A percentile compares a stretch with the other conserved stretches of the same genome.
phyloP scores from a whole-genome alignment of 257 asterid genomes.

The Nicotiana attenuata region DNA sequence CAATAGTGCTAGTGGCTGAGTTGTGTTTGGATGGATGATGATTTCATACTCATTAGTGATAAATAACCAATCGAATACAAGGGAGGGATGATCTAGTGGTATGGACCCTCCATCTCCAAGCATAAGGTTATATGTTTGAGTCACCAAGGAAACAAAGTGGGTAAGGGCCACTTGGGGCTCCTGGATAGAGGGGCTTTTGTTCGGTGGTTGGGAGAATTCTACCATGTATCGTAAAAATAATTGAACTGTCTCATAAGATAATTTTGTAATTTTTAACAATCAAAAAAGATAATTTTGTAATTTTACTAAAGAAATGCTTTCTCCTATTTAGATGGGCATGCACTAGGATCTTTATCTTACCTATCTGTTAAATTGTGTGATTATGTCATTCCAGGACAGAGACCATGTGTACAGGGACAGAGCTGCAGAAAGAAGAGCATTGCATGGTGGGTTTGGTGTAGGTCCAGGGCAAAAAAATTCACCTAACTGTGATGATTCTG shows the following conservation, averaged over 20 bases:
- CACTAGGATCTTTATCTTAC: not conserved
- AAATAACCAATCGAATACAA: not conserved
- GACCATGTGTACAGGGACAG: conserved; percentile 63
- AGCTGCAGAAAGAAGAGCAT: conserved; percentile 94
- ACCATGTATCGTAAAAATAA: not conserved
- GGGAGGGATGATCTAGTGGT: not conserved
- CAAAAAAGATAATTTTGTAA: not conserved
- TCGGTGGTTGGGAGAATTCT: not conserved
- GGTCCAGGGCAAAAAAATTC: conserved; percentile 88
- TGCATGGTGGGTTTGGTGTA: conserved; percentile 86
- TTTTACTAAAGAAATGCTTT: not conserved
- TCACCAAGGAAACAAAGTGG: not conserved
- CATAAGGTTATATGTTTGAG: not conserved
- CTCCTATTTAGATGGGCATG: not conserved
- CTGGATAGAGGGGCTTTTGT: not conserved
- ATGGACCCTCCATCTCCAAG: not conserved
- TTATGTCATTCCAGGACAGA: conserved; percentile 32
- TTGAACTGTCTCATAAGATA: not conserved
- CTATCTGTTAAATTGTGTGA: not conserved
- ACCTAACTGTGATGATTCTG: conserved; percentile 26
- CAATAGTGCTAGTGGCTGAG: not conserved
- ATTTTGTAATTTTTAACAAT: too few relatives aligned
- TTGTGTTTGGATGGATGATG: not conserved
- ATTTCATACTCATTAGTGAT: not conserved
- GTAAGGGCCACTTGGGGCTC: not conserved